Conservation (phyloP, 148 eudicot species). For the Rhododendron ovatum region DNA sequence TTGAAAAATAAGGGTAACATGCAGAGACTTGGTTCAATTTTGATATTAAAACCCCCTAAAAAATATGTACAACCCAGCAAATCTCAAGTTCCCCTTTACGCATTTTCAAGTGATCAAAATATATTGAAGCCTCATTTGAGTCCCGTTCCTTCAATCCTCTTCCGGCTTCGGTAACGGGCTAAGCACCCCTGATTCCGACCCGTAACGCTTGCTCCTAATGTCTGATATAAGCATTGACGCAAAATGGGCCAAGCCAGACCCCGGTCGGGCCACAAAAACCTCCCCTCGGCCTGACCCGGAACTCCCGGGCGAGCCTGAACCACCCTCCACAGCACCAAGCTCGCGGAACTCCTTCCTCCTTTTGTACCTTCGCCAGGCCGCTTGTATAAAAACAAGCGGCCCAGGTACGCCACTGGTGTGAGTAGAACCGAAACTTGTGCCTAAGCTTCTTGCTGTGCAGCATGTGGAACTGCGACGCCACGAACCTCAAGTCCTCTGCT, state of each 20-base stretch:
- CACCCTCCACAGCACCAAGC: slow-evolving; percentile 24
- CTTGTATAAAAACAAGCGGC: slow-evolving; percentile 83
- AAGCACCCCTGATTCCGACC: background rate
- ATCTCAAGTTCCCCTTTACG: background rate
- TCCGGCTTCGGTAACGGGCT: background rate
- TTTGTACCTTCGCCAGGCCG: slow-evolving; percentile 62
- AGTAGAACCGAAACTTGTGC: slow-evolving; percentile 68
- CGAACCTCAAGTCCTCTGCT: slow-evolving; percentile 68
- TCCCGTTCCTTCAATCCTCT: background rate
- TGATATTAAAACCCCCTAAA: background rate
- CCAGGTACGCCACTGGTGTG: slow-evolving; percentile 89
- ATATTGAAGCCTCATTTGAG: background rate
- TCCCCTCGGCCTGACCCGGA: background rate
- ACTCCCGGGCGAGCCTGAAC: background rate
- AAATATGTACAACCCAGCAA: background rate
- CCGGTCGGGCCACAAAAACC: slow-evolving; percentile 12
- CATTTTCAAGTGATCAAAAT: background rate
- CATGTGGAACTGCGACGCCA: slow-evolving; percentile 63
- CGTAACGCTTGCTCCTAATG: slow-evolving; percentile 35
- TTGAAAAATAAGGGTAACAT: no score
- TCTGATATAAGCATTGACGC: slow-evolving; percentile 38
- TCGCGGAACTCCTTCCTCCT: slow-evolving; percentile 28
- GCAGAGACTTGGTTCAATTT: background rate
- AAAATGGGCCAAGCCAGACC: slow-evolving; percentile 32
- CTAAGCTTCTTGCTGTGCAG: slow-evolving; percentile 69